A percentile compares a stretch with the other conserved stretches of the same genome.
Evolutionary conservation across 257 asterid genomes (phyloP).

Genomic region (Fraxinus americana): DNA sequence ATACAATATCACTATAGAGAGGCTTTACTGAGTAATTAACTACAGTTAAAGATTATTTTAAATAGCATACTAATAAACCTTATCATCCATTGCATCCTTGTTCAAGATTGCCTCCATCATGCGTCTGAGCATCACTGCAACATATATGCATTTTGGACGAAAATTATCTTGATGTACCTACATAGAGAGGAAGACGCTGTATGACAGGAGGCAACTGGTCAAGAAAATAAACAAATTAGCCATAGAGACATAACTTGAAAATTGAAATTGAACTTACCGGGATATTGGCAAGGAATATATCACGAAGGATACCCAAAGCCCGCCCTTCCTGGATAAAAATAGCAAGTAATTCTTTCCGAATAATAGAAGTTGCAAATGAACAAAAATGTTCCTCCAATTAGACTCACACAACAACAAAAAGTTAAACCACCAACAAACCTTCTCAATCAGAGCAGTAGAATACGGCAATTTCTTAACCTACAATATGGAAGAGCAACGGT

Average conservation of each 20-base stretch:
- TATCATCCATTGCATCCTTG: slow-evolving; percentile 97
- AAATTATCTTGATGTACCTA: slow-evolving; percentile 71
- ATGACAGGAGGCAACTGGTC: slow-evolving; percentile 17
- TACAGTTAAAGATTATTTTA: neutral
- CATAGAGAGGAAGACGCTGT: neutral
- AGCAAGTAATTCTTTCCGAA: neutral
- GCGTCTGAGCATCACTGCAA: slow-evolving; percentile 94
- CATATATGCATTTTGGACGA: slow-evolving; percentile 91
- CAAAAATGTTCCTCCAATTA: slow-evolving; percentile 4
- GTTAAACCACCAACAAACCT: slow-evolving; percentile 35
- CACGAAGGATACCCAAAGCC: slow-evolving; percentile 61
- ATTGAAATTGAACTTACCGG: slow-evolving; percentile 57
- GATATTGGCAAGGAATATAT: slow-evolving; percentile 72
- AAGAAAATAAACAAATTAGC: slow-evolving; percentile 15
- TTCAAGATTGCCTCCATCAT: slow-evolving; percentile 94
- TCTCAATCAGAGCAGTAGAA: slow-evolving; percentile 30
- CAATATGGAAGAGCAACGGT: slow-evolving; percentile 28
- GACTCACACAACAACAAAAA: neutral
- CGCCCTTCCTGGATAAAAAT: slow-evolving; percentile 62
- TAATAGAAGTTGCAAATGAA: slow-evolving; percentile 8
- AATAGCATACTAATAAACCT: slow-evolving; percentile 42
- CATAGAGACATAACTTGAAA: slow-evolving; percentile 18
- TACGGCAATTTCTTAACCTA: slow-evolving; percentile 53
- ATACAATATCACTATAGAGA: no score
- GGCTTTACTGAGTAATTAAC: neutral